Percentiles rank a stretch among this genome's conserved stretches.
Conservation (phyloP, 139 green algal genomes). For the Chlamydomonas applanata region DNA sequence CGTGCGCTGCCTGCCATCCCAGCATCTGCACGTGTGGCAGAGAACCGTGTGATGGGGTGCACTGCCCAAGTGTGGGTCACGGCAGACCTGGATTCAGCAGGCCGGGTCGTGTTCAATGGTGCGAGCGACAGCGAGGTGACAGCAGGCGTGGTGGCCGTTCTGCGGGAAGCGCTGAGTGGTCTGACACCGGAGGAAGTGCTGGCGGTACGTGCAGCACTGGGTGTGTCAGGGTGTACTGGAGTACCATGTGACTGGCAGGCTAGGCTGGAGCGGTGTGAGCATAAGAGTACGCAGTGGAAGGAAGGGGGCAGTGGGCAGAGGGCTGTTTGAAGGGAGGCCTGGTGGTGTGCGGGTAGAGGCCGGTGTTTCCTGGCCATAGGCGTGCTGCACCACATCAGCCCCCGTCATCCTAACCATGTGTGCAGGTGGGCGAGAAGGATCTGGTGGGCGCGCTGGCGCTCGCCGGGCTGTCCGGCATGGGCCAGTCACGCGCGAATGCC, state of each 20-base stretch:
- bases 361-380: too few relatives aligned
- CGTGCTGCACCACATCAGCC: too few relatives aligned
- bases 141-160: constrained; percentile 67
- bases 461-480: neutral
- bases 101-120: constrained; percentile 51
- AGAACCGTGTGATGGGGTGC: constrained; percentile 93
- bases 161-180: constrained; percentile 63
- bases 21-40: constrained; percentile 32
- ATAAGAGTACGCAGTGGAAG: too few relatives aligned
- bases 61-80: constrained; percentile 83
- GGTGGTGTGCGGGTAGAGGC: too few relatives aligned
- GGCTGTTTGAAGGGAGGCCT: too few relatives aligned
- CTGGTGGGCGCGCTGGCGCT: constrained; percentile 10
- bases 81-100: constrained; percentile 48
- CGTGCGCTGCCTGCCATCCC: constrained; percentile 37
- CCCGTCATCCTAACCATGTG: neutral
- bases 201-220: too few relatives aligned
- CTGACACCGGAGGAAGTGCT: constrained; percentile 66
- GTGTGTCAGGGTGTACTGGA: too few relatives aligned
- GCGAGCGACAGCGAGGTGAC: constrained; percentile 81
- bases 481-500: constrained; percentile 68
- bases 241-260: too few relatives aligned
- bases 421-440: constrained; percentile 21
- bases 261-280: too few relatives aligned
- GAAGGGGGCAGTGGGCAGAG: too few relatives aligned